Conservation (phyloP, 2,329 filamentous ascomycete genomes). For the Aspergillus sp. region DNA sequence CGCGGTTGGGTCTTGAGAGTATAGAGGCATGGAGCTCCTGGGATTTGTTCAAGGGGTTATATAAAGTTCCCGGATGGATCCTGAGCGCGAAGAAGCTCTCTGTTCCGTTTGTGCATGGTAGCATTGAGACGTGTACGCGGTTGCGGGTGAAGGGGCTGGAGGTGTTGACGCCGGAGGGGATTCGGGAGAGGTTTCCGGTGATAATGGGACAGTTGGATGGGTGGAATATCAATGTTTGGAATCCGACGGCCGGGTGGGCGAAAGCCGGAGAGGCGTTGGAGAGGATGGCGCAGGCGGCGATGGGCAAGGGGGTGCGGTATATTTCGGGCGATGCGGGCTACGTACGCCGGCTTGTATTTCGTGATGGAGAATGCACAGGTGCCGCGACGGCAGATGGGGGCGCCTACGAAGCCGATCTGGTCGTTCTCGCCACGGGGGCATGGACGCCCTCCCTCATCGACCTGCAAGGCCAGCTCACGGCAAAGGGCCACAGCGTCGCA, state of each 20-base stretch:
- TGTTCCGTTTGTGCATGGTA: background rate
- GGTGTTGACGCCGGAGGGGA: background rate
- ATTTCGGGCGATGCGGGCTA: background rate
- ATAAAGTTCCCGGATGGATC: conserved; percentile 5
- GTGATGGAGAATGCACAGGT: background rate
- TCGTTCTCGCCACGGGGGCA: background rate
- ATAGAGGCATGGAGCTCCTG: conserved; percentile 1
- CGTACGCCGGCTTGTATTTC: background rate
- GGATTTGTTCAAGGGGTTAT: background rate
- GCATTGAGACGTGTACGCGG: conserved; percentile 2
- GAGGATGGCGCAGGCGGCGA: background rate
- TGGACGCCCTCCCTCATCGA: background rate
- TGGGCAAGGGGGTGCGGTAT: conserved; percentile 5
- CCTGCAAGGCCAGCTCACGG: background rate
- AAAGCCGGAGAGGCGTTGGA: background rate
- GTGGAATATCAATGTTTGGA: background rate
- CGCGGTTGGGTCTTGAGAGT: background rate
- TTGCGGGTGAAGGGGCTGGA: conserved; percentile 2
- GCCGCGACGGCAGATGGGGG: background rate
- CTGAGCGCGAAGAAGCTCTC: background rate
- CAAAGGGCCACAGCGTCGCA: background rate
- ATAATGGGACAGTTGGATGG: background rate
- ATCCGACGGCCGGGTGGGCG: background rate
- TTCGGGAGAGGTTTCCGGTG: background rate
- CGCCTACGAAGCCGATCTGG: background rate